Base-by-base conservation (phyloP, 2,329 filamentous ascomycete genomes). In the Claviceps purpurea region DNA sequence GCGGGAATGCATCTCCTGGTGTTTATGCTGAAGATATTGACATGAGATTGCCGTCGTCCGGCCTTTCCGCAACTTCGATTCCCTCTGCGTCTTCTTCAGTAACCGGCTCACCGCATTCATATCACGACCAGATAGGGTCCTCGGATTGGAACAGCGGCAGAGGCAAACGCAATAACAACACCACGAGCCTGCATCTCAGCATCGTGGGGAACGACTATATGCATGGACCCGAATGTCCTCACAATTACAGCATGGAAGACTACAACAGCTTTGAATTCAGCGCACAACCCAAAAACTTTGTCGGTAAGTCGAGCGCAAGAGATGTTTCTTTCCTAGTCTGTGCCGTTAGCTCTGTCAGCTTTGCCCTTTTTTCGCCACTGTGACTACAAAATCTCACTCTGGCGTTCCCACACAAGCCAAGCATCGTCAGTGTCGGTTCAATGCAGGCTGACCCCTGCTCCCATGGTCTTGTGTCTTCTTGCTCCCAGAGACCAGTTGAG, bases 41-140 rank as follows among this genome's bases (percentile, higher is more conserved):
- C 20, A 64, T 75, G 62, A 67, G 69, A 54, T 61, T 76, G 24
- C 72, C 75, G 16, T 78, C 74, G 34, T 84, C 75, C 50, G 80
- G 74, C 62, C 73, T 76, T 56, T 88, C 75, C 55, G 81, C 76
- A 54, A 74, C 73, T 24, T 84, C 79, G 54, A 82, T 68, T 52
- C 78, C 71, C 50, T 86, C 84, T 50, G 79, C 79, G 4, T 73
- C 82, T 6, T 85, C 82, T 1, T 86, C 83, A 8, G 79, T 78
- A 51, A 77, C 82, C 56, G 81, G 81, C 52, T 87, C 83, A 22
- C 83, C 83, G 26, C 78, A 81, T 60, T 82, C 81, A 1, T 75
- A 77, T 56, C 75, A 78, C 60, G 75, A 76, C 52, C 77, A 78
- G 58, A 67, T 76, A 56, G 77, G 77, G 55, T 73, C 79, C 49